These are phyloP conservation scores for Albophoma yamanashiensis DNA, from an alignment of 2,329 filamentous ascomycete species.

Conservation along the genomic window DNA sequence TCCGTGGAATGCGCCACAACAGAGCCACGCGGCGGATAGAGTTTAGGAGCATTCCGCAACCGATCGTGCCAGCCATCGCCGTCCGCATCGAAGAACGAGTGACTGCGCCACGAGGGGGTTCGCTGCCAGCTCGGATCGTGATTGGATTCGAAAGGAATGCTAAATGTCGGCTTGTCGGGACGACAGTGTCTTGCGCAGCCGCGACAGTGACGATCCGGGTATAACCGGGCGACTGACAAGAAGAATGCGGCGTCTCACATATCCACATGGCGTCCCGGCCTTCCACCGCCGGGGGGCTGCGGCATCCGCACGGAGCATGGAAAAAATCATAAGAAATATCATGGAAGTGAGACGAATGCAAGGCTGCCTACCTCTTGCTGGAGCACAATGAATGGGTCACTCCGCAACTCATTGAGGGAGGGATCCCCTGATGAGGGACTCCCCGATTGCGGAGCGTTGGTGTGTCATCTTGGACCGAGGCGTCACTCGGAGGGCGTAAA, in stretches of 20 bases:
- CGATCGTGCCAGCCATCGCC: not conserved
- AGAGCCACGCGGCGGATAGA: not conserved
- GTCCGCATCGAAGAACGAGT: not conserved
- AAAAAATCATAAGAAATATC: no score
- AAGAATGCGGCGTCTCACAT: not conserved
- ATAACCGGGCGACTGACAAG: not conserved
- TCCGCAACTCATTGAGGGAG: no score
- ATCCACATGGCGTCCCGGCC: not conserved
- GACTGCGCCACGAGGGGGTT: not conserved
- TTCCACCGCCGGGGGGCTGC: no score
- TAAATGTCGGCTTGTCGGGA: not conserved
- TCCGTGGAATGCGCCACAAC: no score
- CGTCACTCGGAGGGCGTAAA: not conserved
- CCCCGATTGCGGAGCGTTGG: not conserved
- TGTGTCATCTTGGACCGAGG: not conserved
- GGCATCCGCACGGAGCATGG: no score
- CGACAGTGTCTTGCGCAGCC: not conserved
- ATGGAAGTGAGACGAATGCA: no score
- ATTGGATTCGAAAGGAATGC: not conserved
- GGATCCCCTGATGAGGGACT: no score
- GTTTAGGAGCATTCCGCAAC: not conserved
- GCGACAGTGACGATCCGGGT: not conserved
- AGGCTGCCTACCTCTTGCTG: not conserved
- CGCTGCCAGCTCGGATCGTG: not conserved
- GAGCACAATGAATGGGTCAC: not conserved